phyloP scores from a whole-genome alignment of 495 filamentous ascomycete species.

The Trichoderma reesei region DNA sequence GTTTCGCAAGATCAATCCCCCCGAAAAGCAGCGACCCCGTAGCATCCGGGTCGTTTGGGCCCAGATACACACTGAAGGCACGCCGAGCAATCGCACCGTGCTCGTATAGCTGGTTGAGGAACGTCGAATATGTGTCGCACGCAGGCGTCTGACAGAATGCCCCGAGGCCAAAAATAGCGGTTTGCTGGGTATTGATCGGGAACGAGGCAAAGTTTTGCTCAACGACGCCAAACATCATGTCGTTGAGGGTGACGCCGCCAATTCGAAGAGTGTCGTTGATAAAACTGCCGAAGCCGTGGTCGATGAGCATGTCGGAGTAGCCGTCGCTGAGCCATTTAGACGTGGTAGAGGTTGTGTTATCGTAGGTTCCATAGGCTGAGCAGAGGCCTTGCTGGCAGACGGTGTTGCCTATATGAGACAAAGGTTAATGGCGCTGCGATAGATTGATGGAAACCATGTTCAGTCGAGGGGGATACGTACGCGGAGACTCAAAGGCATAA shows the following conservation, averaged over 20 bases:
- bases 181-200: not conserved
- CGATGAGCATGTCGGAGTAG: not conserved
- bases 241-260: not conserved
- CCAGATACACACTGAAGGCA: conserved; percentile 2
- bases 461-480: not conserved
- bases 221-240: not conserved
- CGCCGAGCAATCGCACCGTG: not conserved
- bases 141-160: not conserved
- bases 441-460: not conserved
- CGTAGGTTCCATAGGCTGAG: not conserved
- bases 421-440: not conserved
- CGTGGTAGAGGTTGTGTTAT: not conserved
- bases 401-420: not conserved
- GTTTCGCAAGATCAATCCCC: not conserved
- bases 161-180: not conserved
- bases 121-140: not conserved
- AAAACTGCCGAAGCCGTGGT: not conserved
- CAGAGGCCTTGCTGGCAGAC: conserved; percentile 1
- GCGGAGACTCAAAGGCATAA: not conserved
- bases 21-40: not conserved
- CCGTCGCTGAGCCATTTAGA: not conserved
- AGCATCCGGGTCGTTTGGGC: not conserved
- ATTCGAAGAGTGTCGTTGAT: not conserved
- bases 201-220: not conserved
- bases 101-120: not conserved